These are phyloP conservation scores for Boletus huronensis DNA, from an alignment of 768 basidiomycete species.

Conservation along the genomic window DNA sequence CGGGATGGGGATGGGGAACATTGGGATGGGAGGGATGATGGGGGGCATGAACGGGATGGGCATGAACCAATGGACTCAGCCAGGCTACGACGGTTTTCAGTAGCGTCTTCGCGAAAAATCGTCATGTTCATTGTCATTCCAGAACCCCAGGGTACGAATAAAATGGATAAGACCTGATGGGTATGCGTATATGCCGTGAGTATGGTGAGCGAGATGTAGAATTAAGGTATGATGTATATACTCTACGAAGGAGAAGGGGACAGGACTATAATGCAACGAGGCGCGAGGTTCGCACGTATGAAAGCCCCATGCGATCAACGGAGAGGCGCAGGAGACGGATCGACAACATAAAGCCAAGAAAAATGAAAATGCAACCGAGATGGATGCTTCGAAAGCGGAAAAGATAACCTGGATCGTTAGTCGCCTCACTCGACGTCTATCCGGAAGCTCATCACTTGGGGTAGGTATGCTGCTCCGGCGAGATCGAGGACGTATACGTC, in stretches of 20 bases:
- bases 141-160: constrained; percentile 5
- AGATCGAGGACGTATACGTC: constrained; percentile 86
- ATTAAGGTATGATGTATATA: constrained; percentile 40
- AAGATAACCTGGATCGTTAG: not conserved
- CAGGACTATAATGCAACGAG: constrained; percentile 7
- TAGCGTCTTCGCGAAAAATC: constrained; percentile 6
- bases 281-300: not conserved
- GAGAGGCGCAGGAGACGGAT: constrained; percentile 6
- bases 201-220: constrained; percentile 19
- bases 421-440: constrained; percentile 42
- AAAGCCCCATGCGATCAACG: constrained; percentile 14
- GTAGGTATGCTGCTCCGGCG: constrained; percentile 83
- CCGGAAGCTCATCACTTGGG: constrained; percentile 79
- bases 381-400: not conserved
- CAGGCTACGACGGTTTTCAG: constrained; percentile 33
- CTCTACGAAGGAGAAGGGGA: constrained; percentile 33
- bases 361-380: not conserved
- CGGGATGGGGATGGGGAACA: constrained; percentile 34
- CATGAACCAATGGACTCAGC: constrained; percentile 39
- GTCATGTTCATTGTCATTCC: not conserved
- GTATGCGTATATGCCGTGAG: constrained; percentile 27
- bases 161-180: constrained; percentile 13
- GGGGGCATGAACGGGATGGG: constrained; percentile 36
- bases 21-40: constrained; percentile 34
- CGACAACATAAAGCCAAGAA: constrained; percentile 1